Conservation (phyloP, 179 eudicot species). For the Carnegiea gigantea region DNA sequence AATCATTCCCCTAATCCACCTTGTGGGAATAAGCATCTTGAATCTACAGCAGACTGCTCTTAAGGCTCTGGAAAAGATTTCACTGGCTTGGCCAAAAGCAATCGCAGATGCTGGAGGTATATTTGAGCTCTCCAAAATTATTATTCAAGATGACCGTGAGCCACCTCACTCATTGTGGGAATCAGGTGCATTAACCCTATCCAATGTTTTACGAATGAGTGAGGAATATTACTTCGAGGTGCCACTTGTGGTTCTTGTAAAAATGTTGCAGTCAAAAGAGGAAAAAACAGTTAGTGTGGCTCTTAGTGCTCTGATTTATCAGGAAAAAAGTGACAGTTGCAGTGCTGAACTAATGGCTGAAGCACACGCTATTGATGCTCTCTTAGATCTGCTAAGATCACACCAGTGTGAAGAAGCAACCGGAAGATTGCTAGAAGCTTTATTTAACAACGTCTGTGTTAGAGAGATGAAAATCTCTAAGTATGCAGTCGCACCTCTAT, state of each 20-base stretch:
- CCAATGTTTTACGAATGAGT: slow-evolving; percentile 45
- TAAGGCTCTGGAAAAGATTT: slow-evolving; percentile 54
- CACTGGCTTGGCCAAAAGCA: slow-evolving; percentile 67
- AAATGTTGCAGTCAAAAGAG: slow-evolving; percentile 47
- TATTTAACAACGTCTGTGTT: slow-evolving; percentile 51
- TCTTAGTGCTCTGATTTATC: slow-evolving; percentile 51
- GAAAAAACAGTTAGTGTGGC: slow-evolving; percentile 52
- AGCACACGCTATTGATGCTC: slow-evolving; percentile 64
- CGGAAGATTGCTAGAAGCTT: slow-evolving; percentile 58
- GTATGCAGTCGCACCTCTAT: slow-evolving; percentile 62
- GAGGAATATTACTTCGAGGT: slow-evolving; percentile 51
- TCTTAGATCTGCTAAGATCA: slow-evolving; percentile 50
- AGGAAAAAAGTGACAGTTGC: slow-evolving; percentile 47
- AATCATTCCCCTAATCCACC: slow-evolving; percentile 67
- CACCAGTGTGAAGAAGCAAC: slow-evolving; percentile 69
- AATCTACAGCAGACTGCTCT: slow-evolving; percentile 67
- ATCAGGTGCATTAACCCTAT: slow-evolving; percentile 56
- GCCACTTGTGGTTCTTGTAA: slow-evolving; percentile 61
- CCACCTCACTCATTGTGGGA: slow-evolving; percentile 67
- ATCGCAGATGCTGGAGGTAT: slow-evolving; percentile 71
- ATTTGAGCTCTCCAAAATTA: slow-evolving; percentile 64
- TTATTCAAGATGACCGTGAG: slow-evolving; percentile 59
- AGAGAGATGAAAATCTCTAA: slow-evolving; percentile 60
- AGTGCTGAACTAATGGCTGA: slow-evolving; percentile 62
- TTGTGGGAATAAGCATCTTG: slow-evolving; percentile 60